These are phyloP conservation scores for Quercus gilva DNA, from an alignment of 306 rosid species.

Conservation along the genomic window DNA sequence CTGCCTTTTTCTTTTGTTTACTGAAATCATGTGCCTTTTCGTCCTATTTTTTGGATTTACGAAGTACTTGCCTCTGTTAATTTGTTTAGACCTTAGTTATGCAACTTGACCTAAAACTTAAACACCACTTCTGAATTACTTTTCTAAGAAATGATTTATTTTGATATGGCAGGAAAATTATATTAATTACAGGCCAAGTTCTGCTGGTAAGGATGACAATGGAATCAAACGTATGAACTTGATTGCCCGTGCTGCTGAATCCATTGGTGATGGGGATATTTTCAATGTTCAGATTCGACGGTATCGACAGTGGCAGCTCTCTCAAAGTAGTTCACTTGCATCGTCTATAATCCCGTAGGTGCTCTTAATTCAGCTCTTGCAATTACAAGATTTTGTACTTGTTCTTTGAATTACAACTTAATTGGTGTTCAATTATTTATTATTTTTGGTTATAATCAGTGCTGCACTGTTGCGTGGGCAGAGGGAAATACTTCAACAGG, in stretches of 20 bases:
- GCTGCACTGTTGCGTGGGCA: constrained; percentile 83
- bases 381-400: background rate
- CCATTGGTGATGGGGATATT: constrained; percentile 90
- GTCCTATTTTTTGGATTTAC: background rate
- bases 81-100: constrained; percentile 7
- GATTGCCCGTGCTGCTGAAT: constrained; percentile 91
- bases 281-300: constrained; percentile 92
- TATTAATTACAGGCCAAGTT: constrained; percentile 78
- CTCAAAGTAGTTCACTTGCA: constrained; percentile 74
- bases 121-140: constrained; percentile 3
- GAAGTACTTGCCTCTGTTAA: background rate
- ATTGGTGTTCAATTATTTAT: constrained; percentile 11
- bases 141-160: constrained; percentile 4
- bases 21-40: background rate
- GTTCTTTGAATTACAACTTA: constrained; percentile 7
- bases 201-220: constrained; percentile 66
- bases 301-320: constrained; percentile 97
- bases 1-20: background rate
- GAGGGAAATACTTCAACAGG: constrained; percentile 89
- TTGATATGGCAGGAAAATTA: constrained; percentile 81
- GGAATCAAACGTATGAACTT: constrained; percentile 79
- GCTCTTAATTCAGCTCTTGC: constrained; percentile 28
- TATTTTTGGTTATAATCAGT: constrained; percentile 43
- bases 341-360: constrained; percentile 88
- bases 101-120: constrained; percentile 1